These are phyloP conservation scores for Trapa bicornis DNA, from an alignment of 345 rosid genomes.

Conservation along the genomic window DNA sequence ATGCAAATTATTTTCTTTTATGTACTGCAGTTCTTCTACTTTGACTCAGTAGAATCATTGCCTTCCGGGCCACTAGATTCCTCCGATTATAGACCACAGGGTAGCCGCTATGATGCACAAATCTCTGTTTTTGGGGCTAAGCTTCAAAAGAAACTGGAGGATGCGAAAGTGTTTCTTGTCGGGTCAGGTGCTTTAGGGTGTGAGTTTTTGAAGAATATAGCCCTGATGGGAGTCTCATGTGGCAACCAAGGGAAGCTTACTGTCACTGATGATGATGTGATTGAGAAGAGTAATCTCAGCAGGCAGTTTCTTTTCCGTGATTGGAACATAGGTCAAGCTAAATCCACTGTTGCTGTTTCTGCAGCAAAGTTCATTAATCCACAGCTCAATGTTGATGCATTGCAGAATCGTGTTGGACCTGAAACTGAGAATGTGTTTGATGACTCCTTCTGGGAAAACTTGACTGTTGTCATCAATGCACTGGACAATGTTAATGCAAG, in stretches of 20 bases:
- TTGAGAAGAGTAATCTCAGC: conserved; percentile 97
- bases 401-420: conserved; percentile 91
- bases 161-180: conserved; percentile 68
- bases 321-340: conserved; percentile 99
- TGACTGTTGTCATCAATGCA: conserved; percentile 76
- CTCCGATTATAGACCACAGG: conserved; percentile 53
- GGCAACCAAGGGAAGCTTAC: conserved; percentile 71
- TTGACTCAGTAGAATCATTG: conserved; percentile 90
- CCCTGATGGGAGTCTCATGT: conserved; percentile 94
- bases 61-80: conserved; percentile 63
- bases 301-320: conserved; percentile 97
- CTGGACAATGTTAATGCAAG: conserved; percentile 93
- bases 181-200: conserved; percentile 99
- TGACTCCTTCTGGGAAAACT: conserved; percentile 85
- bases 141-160: conserved; percentile 86
- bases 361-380: conserved; percentile 80
- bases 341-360: conserved; percentile 95
- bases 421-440: conserved; percentile 91
- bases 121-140: conserved; percentile 93
- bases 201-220: conserved; percentile 88
- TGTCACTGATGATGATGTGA: conserved; percentile 96
- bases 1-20: conserved; percentile 6
- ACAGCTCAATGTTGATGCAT: conserved; percentile 58
- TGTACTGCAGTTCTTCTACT: conserved; percentile 71
- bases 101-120: conserved; percentile 92